Base-by-base conservation (phyloP, 176 grass and related monocot species). In the Ensete glaucum region DNA sequence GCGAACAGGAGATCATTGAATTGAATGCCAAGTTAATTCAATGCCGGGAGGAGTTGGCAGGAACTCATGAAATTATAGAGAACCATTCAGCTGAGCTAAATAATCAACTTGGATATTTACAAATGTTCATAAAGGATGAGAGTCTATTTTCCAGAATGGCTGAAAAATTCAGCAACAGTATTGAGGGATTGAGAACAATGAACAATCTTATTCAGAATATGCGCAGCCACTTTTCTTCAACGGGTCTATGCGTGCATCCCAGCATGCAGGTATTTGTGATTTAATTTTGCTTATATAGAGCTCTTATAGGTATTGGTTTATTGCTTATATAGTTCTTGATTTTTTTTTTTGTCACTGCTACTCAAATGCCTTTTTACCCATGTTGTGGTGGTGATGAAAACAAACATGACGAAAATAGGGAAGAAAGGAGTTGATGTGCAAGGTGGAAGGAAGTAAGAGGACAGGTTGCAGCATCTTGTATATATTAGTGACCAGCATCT, bases 101-200 rank as follows among this genome's bases (percentile, higher is more conserved):
- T 89, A 85, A 64, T 70, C 83, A 87, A 58, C 86, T 93, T 78
- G 84, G 83, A 80, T 85, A 87, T 79, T 81, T 98, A 69, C 71
- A 82, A 64, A 80, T 75, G 2, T 62, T 98, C 87, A 23, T 85
- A 50, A 85, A 77, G 84, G 90, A 87, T 87, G 77, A 89, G 54
- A 82, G 72, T 50, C 62, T 87, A 29, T 50, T 91, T 71, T 80
- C 77, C 53, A 76, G 87, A 53, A 83, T 93, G 72, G 55, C 79
- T 73, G 78, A 98, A 81, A 82, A 98, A 77, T 93, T 87, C 78
- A 85, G 86, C 59, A 88, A 90, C 78, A 91, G 85, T 67, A 71
- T 85, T 20, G 83, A 67, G 21, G 85, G 49, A 54, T 84, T 98
- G 79, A 89, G 80, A 89, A 78, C 88, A 54, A 87, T 98, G 78